Evolutionary conservation across 805 yeast species (phyloP), one percentile per base, ranked within the genome.

Genomic region (Candida odintsovae): DNA sequence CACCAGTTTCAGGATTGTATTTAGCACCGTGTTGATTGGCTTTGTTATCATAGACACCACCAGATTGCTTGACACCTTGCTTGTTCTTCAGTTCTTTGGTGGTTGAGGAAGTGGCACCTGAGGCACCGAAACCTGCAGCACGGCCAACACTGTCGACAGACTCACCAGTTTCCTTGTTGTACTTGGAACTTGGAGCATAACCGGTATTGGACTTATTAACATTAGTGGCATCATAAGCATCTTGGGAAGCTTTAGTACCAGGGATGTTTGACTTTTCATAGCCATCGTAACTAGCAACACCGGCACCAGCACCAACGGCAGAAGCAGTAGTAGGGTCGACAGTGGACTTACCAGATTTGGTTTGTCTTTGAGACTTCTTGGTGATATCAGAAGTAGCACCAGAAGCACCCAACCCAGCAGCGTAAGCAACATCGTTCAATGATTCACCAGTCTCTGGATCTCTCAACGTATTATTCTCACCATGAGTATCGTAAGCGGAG

Each of bases 311-410:
- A 40, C 53, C 60, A 22, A 43, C 42, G 6, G 46, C 43, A 16
- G 57, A 52, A 43, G 52, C 40, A 20, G 42, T 33, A 6, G 44
- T 45, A 19, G 58, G 50, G 31, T 54, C 56, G n/a, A 53, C 55
- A 26, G 53, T 11, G 16, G 36, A 16, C 8, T 33, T 33, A 16
- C 15, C 20, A 16, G 36, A 28, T 7, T 28, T 13, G 31, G 31
- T 3, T 16, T 33, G 36, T 6, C 5, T 4, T 20, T 16, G n/a
- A 8, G 36, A 9, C 36, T 33, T 33, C 36, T 33, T 31, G 18
- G 36, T 28, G 38, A 19, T 12, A 9, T 25, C 28, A 10, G 44
- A 33, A 18, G 45, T 41, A 2, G 45, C 46, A 40, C 51, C 51
- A 40, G 46, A 45, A 13, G 49, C 51, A 20, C 47, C 47, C 9